Evolutionary conservation across 2,329 filamentous ascomycete species (phyloP).

Genomic region (Fusarium phyllophilum): DNA sequence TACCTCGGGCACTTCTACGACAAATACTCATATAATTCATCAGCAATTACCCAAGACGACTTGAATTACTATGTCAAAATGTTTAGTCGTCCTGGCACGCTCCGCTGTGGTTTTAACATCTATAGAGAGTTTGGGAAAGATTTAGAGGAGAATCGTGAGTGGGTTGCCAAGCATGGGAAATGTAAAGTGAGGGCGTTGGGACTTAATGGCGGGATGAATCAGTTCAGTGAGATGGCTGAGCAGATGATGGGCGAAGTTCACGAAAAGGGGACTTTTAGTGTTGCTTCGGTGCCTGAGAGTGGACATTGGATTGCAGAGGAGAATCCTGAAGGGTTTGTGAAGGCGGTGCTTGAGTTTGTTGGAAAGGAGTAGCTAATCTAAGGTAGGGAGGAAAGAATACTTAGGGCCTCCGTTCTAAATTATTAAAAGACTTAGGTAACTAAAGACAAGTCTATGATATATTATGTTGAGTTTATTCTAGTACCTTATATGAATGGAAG

Average conservation of each 20-base stretch:
- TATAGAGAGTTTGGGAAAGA: conserved; percentile 8
- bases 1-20: conserved; percentile 24
- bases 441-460: too few relatives aligned
- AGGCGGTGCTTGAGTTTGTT: conserved; percentile 12
- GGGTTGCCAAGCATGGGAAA: conserved; percentile 21
- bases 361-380: not conserved
- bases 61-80: conserved; percentile 1
- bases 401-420: too few relatives aligned
- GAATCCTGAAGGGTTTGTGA: conserved; percentile 15
- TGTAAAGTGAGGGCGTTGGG: conserved; percentile 14
- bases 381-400: too few relatives aligned
- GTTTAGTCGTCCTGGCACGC: not conserved
- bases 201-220: conserved; percentile 3
- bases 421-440: too few relatives aligned
- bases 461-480: too few relatives aligned
- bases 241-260: conserved; percentile 20
- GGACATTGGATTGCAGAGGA: conserved; percentile 23
- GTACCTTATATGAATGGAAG: too few relatives aligned
- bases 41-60: conserved; percentile 5
- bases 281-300: conserved; percentile 10
- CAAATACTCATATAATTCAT: conserved; percentile 15
- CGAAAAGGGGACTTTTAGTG: conserved; percentile 4
- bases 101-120: conserved; percentile 6
- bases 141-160: conserved; percentile 21
- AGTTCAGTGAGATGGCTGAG: conserved; percentile 18